A percentile compares a stretch with the other conserved stretches of the same genome.
phyloP scores from a whole-genome alignment of 495 filamentous ascomycete genomes.

The Cladorrhinum samala region DNA sequence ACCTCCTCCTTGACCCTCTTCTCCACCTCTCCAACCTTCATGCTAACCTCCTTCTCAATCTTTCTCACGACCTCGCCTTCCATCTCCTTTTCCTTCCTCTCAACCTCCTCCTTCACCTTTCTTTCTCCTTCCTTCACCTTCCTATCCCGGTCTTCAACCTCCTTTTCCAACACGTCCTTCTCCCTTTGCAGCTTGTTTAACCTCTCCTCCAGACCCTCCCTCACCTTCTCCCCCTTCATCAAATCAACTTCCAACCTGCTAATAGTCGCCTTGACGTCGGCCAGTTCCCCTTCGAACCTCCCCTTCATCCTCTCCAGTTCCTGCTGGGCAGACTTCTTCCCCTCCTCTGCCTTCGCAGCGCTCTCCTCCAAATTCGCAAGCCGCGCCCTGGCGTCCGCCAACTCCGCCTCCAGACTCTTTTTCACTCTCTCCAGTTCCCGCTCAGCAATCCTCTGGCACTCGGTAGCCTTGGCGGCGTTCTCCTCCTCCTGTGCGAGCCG shows the following conservation, averaged over 20 bases:
- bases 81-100: slow-evolving; percentile 13
- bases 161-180: neutral
- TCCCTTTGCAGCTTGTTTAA: neutral
- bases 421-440: slow-evolving; percentile 27
- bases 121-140: slow-evolving; percentile 16
- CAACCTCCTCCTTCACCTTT: slow-evolving; percentile 3
- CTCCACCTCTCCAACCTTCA: slow-evolving; percentile 9
- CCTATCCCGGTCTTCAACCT: too few relatives aligned
- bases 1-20: slow-evolving; percentile 30
- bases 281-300: slow-evolving; percentile 52
- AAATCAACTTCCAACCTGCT: slow-evolving; percentile 53
- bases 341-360: too few relatives aligned
- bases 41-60: slow-evolving; percentile 15
- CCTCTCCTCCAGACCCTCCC: slow-evolving; percentile 11
- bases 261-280: slow-evolving; percentile 55
- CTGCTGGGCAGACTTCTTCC: slow-evolving; percentile 29
- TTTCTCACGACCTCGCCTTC: slow-evolving; percentile 21
- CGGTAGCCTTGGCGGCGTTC: slow-evolving; percentile 15
- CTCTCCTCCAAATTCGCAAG: too few relatives aligned
- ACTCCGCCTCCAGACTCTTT: neutral
- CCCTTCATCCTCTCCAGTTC: slow-evolving; percentile 35
- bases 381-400: too few relatives aligned
- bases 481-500: neutral
- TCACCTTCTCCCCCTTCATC: slow-evolving; percentile 42
- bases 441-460: slow-evolving; percentile 27